Evolutionary conservation across 305 asterid genomes (phyloP), one percentile per base, ranked within the genome.

Genomic region (Striga hermonthica): DNA sequence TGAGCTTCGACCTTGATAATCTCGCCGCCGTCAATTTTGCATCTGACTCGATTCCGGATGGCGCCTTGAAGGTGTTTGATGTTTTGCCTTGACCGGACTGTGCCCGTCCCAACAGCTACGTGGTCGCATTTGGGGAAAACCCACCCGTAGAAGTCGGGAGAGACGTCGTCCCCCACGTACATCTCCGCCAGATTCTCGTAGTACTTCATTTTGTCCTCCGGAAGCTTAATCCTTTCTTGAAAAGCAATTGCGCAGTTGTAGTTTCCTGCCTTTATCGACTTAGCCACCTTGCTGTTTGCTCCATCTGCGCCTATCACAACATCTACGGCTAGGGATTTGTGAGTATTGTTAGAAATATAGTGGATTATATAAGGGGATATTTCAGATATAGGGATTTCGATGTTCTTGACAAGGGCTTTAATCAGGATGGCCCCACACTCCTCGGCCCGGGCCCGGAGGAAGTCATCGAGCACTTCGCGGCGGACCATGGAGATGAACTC

Each of bases 401-500:
- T 72, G 14, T 72, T 75, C 0, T 87, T 89, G 3, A 90, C 94
- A 0, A 90, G 90, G 7, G 89, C 91, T 70, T 80, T 81, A 55
- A 84, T 45, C 5, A 88, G 68, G 31, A 67, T 86, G 72, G 97
- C 96, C 57, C 97, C 97, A 14, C 73, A 45, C 16, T 73, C 68
- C 60, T 66, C 78, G 2, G 97, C 96, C 4, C 95, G 92, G 48
- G 41, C 66, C 31, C 95, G 92, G 79, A 90, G 90, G 82, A 82
- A 90, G 44, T 77, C 78, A n/a, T 90, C 97, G 14, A 90, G 91
- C 4, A 90, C 96, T 72, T 90, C 97, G 0, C 96, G 96, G 67
- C 97, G 95, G 82, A 86, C 76, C 97, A 90, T 90, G 71, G 96
- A 80, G 68, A 90, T 86, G 81, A 80, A 90, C 75, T 90, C 97